Conservation (phyloP, 805 yeast genomes). For the Priceomyces haplophilus region DNA sequence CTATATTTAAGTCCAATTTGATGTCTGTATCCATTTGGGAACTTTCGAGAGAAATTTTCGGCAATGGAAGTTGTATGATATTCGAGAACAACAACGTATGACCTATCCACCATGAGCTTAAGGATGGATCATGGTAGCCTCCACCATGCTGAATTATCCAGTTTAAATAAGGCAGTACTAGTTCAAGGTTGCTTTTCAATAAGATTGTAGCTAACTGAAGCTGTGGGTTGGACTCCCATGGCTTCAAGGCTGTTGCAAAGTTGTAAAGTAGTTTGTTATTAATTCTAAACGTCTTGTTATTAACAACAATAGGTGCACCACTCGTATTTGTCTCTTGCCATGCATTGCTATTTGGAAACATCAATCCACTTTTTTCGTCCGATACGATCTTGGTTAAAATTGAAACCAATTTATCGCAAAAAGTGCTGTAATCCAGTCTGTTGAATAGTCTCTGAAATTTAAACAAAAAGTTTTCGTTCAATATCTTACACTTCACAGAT, state of each 20-base stretch:
- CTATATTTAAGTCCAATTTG: conserved; percentile 13
- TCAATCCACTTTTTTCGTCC: conserved; percentile 48
- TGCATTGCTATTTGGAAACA: conserved; percentile 44
- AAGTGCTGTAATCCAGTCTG: conserved; percentile 27
- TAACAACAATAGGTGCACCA: conserved; percentile 47
- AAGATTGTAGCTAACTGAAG: conserved; percentile 51
- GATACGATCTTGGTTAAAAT: conserved; percentile 51
- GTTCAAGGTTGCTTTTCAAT: conserved; percentile 58
- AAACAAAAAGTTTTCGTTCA: conserved; percentile 72
- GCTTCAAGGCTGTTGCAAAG: conserved; percentile 63
- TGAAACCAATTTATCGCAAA: conserved; percentile 39
- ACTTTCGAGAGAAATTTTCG: conserved; percentile 19
- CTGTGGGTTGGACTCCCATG: conserved; percentile 75
- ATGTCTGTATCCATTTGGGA: conserved; percentile 23
- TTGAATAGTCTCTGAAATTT: conserved; percentile 51
- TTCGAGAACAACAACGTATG: conserved; percentile 60
- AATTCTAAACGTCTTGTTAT: conserved; percentile 52
- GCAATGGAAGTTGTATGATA: conserved; percentile 56
- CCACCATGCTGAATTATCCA: conserved; percentile 53
- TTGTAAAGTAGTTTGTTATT: conserved; percentile 68
- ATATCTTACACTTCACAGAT: conserved; percentile 66
- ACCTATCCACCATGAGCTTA: conserved; percentile 81
- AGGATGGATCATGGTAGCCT: conserved; percentile 74
- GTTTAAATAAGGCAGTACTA: conserved; percentile 67
- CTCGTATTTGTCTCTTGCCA: conserved; percentile 39